Evolutionary conservation across 768 basidiomycete genomes (phyloP).

Genomic region (Hypholoma fasciculare): DNA sequence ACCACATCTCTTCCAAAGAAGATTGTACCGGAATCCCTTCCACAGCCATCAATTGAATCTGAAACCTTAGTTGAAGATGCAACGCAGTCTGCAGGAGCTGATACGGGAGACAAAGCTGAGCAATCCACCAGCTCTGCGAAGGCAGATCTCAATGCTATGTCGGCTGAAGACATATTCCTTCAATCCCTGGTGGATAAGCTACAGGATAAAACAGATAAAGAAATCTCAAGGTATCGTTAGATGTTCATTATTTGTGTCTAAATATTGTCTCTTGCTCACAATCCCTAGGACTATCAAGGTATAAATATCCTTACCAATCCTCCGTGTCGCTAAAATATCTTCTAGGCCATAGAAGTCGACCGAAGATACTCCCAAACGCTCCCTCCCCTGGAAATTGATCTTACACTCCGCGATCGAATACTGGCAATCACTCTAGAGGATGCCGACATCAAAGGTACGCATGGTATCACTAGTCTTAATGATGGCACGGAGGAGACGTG

Average conservation of each 20-base stretch:
- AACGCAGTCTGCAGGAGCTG: not conserved
- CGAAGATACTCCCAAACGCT: slow-evolving; percentile 68
- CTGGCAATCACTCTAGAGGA: slow-evolving; percentile 43
- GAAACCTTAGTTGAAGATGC: not conserved
- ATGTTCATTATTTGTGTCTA: not conserved
- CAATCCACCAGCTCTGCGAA: slow-evolving; percentile 8
- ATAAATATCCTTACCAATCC: not conserved
- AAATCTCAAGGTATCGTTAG: slow-evolving; percentile 60
- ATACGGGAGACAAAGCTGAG: slow-evolving; percentile 12
- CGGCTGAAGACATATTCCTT: slow-evolving; percentile 54
- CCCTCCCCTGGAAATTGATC: slow-evolving; percentile 62
- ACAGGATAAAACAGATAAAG: slow-evolving; percentile 89
- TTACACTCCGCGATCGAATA: slow-evolving; percentile 56
- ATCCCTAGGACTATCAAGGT: slow-evolving; percentile 36
- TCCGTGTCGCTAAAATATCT: not conserved
- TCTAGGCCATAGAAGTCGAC: slow-evolving; percentile 80
- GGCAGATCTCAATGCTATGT: slow-evolving; percentile 30
- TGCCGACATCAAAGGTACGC: slow-evolving; percentile 16
- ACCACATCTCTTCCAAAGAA: slow-evolving; percentile 87
- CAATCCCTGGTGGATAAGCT: slow-evolving; percentile 78
- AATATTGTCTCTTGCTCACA: not conserved
- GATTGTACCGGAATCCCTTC: slow-evolving; percentile 23
- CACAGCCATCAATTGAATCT: slow-evolving; percentile 2
- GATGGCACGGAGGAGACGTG: no score
- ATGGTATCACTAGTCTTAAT: no score